Evolutionary conservation across 768 basidiomycete species (phyloP).

Genomic region (Pleurotus giganteus): DNA sequence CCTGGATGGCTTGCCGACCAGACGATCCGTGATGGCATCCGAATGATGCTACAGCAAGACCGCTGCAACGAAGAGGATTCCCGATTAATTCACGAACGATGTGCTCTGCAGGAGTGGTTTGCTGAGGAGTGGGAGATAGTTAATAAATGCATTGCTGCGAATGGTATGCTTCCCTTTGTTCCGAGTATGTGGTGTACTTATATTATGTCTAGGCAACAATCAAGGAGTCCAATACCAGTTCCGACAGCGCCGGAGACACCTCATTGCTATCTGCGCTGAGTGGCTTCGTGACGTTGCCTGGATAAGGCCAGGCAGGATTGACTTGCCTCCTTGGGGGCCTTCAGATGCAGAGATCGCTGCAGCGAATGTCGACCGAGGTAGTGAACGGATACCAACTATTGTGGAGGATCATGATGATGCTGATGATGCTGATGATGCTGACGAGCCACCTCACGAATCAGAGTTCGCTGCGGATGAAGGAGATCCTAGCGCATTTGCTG

Average conservation of each 20-base stretch:
- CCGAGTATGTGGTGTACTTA: background rate
- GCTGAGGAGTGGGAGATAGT: slow-evolving; percentile 22
- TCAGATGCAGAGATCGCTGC: background rate
- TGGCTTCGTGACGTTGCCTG: background rate
- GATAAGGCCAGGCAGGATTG: background rate
- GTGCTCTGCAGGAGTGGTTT: slow-evolving; percentile 23
- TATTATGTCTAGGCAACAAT: background rate
- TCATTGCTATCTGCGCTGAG: background rate
- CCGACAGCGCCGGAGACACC: background rate
- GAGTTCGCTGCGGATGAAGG: too few relatives aligned
- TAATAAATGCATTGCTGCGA: too few relatives aligned
- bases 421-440: background rate
- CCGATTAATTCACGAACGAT: slow-evolving; percentile 16
- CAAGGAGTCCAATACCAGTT: background rate
- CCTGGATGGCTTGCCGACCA: too few relatives aligned
- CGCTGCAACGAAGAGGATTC: slow-evolving; percentile 26
- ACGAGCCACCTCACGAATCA: background rate
- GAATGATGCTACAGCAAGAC: slow-evolving; percentile 23
- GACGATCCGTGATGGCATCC: slow-evolving; percentile 31
- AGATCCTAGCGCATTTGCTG: background rate
- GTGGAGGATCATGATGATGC: background rate
- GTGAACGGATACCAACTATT: background rate
- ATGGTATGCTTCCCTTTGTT: background rate
- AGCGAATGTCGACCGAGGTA: background rate
- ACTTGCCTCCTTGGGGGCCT: background rate